These are phyloP conservation scores for Candida incommunis DNA, from an alignment of 805 yeast genomes.

Conservation along the genomic window DNA sequence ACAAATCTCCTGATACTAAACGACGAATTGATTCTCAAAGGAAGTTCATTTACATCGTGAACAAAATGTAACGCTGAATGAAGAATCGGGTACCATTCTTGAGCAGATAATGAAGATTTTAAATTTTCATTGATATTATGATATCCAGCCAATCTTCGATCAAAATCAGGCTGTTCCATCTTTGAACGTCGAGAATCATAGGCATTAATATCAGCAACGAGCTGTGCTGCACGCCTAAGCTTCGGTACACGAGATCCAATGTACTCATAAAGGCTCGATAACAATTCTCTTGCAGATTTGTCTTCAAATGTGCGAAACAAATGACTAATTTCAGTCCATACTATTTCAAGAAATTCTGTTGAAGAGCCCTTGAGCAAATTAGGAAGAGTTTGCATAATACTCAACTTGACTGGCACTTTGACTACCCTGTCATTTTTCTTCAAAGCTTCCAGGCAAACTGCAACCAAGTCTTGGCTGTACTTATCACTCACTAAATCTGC, in stretches of 20 bases:
- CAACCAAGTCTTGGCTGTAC: slow-evolving; percentile 25
- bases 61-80: slow-evolving; percentile 56
- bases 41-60: slow-evolving; percentile 63
- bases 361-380: slow-evolving; percentile 31
- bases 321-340: slow-evolving; percentile 37
- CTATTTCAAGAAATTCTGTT: slow-evolving; percentile 9
- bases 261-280: slow-evolving; percentile 44
- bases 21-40: slow-evolving; percentile 66
- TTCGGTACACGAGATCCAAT: slow-evolving; percentile 40
- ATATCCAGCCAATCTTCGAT: slow-evolving; percentile 55
- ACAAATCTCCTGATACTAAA: slow-evolving; percentile 48
- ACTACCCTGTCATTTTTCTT: slow-evolving; percentile 43
- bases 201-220: slow-evolving; percentile 59
- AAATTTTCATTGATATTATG: slow-evolving; percentile 43
- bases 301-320: slow-evolving; percentile 48
- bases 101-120: slow-evolving; percentile 29
- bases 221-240: slow-evolving; percentile 30
- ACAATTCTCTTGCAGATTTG: slow-evolving; percentile 42
- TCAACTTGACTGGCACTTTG: slow-evolving; percentile 36
- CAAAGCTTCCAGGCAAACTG: slow-evolving; percentile 44
- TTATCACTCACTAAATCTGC: not conserved
- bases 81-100: slow-evolving; percentile 72
- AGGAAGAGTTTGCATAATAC: slow-evolving; percentile 43
- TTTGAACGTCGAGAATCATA: slow-evolving; percentile 46
- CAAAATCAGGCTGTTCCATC: slow-evolving; percentile 55